A percentile compares a stretch with the other conserved stretches of the same genome.
Evolutionary conservation across 768 basidiomycete species (phyloP).

Genomic region (Lentinula lateritia): DNA sequence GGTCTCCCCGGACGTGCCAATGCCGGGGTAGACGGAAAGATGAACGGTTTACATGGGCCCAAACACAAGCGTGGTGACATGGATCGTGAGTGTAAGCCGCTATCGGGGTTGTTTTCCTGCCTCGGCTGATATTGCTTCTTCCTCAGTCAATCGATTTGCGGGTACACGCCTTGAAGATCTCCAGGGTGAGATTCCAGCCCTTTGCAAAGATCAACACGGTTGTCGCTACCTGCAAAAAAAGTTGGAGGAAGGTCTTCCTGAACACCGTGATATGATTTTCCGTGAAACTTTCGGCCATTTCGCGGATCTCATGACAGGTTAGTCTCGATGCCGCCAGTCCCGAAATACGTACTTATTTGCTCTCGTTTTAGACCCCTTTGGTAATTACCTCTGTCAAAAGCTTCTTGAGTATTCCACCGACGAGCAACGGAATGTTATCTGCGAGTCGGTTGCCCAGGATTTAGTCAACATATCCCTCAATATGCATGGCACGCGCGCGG

Average conservation of each 20-base stretch:
- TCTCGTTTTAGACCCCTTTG: slow-evolving; percentile 76
- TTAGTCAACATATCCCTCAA: slow-evolving; percentile 97
- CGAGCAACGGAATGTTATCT: slow-evolving; percentile 93
- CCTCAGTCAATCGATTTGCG: slow-evolving; percentile 89
- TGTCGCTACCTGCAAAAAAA: slow-evolving; percentile 99
- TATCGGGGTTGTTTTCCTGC: neutral
- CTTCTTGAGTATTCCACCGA: slow-evolving; percentile 95
- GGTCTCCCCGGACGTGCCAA: slow-evolving; percentile 50
- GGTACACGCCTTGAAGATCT: slow-evolving; percentile 95
- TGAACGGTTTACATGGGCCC: slow-evolving; percentile 86
- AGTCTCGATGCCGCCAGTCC: slow-evolving; percentile 13
- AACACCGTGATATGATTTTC: slow-evolving; percentile 99
- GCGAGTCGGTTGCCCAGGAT: slow-evolving; percentile 96
- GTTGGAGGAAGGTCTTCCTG: slow-evolving; percentile 90
- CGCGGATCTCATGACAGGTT: slow-evolving; percentile 96
- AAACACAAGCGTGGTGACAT: slow-evolving; percentile 94
- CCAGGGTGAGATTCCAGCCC: slow-evolving; percentile 85
- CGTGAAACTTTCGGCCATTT: slow-evolving; percentile 97
- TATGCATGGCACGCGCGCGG: slow-evolving; percentile 99
- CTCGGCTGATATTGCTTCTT: neutral
- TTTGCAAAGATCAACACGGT: slow-evolving; percentile 99
- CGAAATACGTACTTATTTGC: neutral
- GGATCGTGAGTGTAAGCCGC: slow-evolving; percentile 70
- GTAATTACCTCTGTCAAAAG: slow-evolving; percentile 98
- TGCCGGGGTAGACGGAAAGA: slow-evolving; percentile 60